Conservation (phyloP, 371 early-diverging fungal genomes). For the Rhizopus microsporus region DNA sequence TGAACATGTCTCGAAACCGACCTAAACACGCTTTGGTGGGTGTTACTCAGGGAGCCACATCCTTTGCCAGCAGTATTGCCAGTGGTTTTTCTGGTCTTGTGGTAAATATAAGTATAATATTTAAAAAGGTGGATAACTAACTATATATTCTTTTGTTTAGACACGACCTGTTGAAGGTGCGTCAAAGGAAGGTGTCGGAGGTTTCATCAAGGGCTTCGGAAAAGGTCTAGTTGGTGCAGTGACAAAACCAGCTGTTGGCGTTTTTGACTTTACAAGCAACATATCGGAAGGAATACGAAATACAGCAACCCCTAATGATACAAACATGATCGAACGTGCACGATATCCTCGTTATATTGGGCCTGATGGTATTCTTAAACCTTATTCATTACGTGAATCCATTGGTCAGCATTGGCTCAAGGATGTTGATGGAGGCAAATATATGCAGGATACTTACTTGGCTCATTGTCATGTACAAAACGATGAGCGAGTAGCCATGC, state of each 20-base stretch:
- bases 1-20: constrained; percentile 81
- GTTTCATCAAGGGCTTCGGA: constrained; percentile 96
- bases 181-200: constrained; percentile 86
- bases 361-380: constrained; percentile 74
- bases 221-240: constrained; percentile 92
- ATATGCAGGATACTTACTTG: constrained; percentile 84
- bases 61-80: constrained; percentile 80
- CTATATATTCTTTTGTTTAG: constrained; percentile 25
- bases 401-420: constrained; percentile 92
- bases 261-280: constrained; percentile 90
- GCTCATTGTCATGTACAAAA: constrained; percentile 79
- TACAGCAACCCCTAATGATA: constrained; percentile 71
- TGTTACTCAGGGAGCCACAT: constrained; percentile 87
- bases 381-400: constrained; percentile 82
- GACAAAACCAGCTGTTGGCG: constrained; percentile 92
- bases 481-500: constrained; percentile 72
- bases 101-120: constrained; percentile 23
- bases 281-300: constrained; percentile 72
- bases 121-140: neutral
- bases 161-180: constrained; percentile 95
- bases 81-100: constrained; percentile 88
- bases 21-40: constrained; percentile 94
- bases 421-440: constrained; percentile 79
- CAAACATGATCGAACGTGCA: constrained; percentile 68
- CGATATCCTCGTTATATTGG: constrained; percentile 87